A percentile compares a stretch with the other conserved stretches of the same genome.
phyloP scores from a whole-genome alignment of 1,139 yeast genomes.

The Sugiyamaella pinicola region DNA sequence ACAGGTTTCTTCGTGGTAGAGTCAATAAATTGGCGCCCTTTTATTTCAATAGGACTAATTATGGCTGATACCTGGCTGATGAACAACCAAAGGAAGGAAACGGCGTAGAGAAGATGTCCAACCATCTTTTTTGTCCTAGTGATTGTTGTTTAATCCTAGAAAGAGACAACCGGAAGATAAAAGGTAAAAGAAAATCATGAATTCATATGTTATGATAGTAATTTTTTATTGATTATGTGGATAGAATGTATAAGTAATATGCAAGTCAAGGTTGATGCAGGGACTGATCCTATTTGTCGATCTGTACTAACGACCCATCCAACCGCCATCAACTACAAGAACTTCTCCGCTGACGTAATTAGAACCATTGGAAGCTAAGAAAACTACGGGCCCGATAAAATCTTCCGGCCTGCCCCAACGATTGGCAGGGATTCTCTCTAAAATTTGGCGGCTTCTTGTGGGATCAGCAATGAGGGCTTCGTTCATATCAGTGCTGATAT shows the following conservation, averaged over 20 bases:
- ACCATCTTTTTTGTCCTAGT: background rate
- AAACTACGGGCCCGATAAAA: conserved; percentile 57
- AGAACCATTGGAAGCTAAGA: conserved; percentile 53
- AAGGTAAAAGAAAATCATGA: background rate
- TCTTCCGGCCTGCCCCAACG: conserved; percentile 58
- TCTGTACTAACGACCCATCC: conserved; percentile 44
- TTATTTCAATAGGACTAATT: conserved; percentile 46
- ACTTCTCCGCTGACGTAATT: conserved; percentile 57
- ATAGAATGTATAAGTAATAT: background rate
- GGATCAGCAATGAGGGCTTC: conserved; percentile 44
- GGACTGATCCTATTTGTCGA: background rate
- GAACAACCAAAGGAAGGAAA: background rate
- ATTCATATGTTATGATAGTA: background rate
- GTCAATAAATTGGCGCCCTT: conserved; percentile 74
- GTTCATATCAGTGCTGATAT: conserved; percentile 56
- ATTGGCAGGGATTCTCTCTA: conserved; percentile 53
- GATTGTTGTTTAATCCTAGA: background rate
- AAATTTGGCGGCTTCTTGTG: conserved; percentile 42
- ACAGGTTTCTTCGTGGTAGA: conserved; percentile 76
- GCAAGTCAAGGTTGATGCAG: conserved; percentile 8
- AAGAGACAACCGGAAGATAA: too few species aligned
- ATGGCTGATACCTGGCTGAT: background rate
- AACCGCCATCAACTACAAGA: conserved; percentile 62
- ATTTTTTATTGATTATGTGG: conserved; percentile 8
- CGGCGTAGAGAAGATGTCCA: background rate